Conservation (phyloP, 139 green algal species). For the Chlamydomonas incerta region DNA sequence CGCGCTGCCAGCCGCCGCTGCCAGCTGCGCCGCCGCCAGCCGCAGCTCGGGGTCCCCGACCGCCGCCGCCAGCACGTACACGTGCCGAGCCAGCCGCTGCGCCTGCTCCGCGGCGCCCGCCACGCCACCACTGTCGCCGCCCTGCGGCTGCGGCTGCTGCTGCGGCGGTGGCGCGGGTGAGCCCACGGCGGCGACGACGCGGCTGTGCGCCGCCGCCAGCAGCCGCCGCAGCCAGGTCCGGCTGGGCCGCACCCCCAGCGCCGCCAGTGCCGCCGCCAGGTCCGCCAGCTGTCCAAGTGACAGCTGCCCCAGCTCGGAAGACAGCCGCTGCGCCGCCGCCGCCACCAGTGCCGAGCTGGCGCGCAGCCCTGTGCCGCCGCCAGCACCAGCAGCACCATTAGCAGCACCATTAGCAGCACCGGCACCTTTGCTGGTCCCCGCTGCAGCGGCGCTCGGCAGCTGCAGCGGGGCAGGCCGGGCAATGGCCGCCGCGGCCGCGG, state of each 20-base stretch:
- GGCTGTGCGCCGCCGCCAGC: too few relatives aligned
- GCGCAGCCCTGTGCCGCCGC: not conserved
- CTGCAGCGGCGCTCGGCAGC: not conserved
- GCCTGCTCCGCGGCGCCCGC: not conserved
- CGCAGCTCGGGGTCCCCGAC: not conserved
- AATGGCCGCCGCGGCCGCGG: not conserved
- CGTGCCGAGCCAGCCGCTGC: not conserved
- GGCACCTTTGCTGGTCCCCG: too few relatives aligned
- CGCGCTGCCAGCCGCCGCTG: too few relatives aligned
- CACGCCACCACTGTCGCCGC: too few relatives aligned
- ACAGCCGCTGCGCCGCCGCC: not conserved
- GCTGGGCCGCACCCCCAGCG: not conserved
- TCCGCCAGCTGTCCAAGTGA: not conserved
- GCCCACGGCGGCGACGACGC: too few relatives aligned
- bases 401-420: too few relatives aligned
- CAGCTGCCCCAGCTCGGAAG: not conserved
- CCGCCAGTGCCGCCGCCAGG: not conserved
- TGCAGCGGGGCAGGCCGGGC: not conserved
- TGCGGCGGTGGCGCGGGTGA: too few relatives aligned
- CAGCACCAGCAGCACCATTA: too few relatives aligned
- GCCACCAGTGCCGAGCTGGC: conserved; percentile 9
- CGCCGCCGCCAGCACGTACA: not conserved
- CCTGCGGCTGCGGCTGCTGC: too few relatives aligned
- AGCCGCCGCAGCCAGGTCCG: not conserved
- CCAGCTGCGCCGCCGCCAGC: not conserved